Conservation (phyloP, 2,329 filamentous ascomycete species). For the Ophiosphaerella narmari region DNA sequence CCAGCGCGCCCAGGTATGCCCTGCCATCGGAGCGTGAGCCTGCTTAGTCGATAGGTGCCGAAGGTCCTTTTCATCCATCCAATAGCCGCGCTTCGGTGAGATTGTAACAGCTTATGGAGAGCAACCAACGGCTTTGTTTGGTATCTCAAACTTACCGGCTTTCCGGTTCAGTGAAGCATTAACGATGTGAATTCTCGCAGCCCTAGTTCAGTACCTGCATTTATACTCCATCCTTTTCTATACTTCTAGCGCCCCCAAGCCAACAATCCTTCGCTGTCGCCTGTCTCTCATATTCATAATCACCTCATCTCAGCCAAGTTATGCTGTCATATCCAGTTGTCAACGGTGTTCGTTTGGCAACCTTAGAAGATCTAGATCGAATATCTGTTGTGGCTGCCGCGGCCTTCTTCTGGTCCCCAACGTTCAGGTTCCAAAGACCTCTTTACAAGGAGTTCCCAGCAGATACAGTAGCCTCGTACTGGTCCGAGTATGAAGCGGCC, state of each 20-base stretch:
- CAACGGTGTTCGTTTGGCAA: conserved; percentile 29
- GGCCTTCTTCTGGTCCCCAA: conserved; percentile 36
- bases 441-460: conserved; percentile 23
- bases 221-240: not conserved
- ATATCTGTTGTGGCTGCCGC: conserved; percentile 35
- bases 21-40: not conserved
- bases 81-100: not conserved
- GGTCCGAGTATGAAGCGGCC: conserved; percentile 19
- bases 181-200: not conserved
- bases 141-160: not conserved
- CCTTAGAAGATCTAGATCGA: conserved; percentile 24
- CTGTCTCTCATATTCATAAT: conserved; percentile 1
- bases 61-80: not conserved
- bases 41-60: not conserved
- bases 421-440: conserved; percentile 34
- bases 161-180: not conserved
- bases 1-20: not conserved
- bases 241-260: not conserved
- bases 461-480: conserved; percentile 29
- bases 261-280: not conserved
- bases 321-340: conserved; percentile 20
- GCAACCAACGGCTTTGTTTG: not conserved
- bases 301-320: not conserved
- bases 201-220: not conserved
- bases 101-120: no score